Percentiles rank a stretch among this genome's conserved stretches.
Conservation (phyloP, 768 basidiomycete genomes). For the Panaeolus cyanescens region DNA sequence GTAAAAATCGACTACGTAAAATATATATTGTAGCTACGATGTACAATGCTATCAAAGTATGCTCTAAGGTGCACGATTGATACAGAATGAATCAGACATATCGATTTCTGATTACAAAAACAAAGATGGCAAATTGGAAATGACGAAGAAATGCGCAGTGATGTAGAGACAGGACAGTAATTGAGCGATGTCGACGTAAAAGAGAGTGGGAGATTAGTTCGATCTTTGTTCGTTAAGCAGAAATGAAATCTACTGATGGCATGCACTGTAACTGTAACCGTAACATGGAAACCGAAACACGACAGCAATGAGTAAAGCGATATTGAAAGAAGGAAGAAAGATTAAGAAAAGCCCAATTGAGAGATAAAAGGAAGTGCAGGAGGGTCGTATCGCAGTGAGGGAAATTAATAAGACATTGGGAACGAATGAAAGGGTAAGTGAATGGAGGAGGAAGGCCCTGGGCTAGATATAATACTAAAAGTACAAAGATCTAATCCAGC, state of each 20-base stretch:
- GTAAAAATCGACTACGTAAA: too few relatives aligned
- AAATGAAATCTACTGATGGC: background rate
- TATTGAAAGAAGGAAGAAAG: background rate
- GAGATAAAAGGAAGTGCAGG: background rate
- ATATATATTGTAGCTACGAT: background rate
- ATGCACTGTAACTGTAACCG: background rate
- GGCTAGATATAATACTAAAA: background rate
- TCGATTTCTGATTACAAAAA: background rate
- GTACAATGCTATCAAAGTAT: background rate
- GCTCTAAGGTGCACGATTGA: background rate
- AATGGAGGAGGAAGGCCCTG: background rate
- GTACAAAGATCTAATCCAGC: background rate
- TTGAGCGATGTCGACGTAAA: background rate
- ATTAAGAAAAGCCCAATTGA: background rate
- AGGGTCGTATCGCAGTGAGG: background rate
- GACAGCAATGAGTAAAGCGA: background rate
- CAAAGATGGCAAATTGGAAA: background rate
- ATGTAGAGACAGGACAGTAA: background rate
- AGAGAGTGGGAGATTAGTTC: background rate
- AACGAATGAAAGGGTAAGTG: background rate
- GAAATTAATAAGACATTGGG: conserved; percentile 1
- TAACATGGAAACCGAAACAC: background rate
- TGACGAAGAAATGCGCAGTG: background rate
- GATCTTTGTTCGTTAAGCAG: background rate
- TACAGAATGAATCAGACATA: background rate